Conservation (phyloP, 148 eudicot species). For the Diospyros kaki region DNA sequence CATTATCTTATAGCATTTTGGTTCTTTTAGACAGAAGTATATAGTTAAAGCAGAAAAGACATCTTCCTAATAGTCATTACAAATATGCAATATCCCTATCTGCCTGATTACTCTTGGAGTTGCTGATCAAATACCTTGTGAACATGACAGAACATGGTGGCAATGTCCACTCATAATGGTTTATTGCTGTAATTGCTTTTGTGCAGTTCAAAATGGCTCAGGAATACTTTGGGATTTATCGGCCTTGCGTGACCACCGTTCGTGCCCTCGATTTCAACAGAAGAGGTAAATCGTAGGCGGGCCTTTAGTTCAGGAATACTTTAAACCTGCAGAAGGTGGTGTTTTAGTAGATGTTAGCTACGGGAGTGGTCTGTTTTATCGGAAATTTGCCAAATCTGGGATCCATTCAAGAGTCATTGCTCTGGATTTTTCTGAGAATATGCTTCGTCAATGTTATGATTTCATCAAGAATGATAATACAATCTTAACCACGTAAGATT, state of each 20-base stretch:
- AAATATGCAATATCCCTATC: not conserved
- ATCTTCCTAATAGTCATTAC: not conserved
- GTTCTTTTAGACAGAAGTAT: not conserved
- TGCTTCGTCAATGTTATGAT: conserved; percentile 92
- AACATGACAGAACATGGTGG: not conserved
- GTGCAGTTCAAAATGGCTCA: conserved; percentile 95
- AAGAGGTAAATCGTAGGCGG: too few species aligned
- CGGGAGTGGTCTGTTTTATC: conserved; percentile 91
- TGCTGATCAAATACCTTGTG: not conserved
- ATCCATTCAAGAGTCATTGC: conserved; percentile 77
- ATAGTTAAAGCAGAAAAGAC: not conserved
- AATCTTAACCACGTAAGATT: conserved; percentile 50
- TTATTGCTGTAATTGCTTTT: conserved; percentile 4
- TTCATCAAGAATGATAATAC: conserved; percentile 70
- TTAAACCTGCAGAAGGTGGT: conserved; percentile 84
- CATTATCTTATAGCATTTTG: not conserved
- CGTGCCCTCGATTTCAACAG: too few species aligned
- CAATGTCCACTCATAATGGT: not conserved
- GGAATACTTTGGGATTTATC: too few species aligned
- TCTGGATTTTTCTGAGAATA: conserved; percentile 93
- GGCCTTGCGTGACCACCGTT: too few species aligned
- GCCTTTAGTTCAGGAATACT: too few species aligned
- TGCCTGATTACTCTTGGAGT: not conserved
- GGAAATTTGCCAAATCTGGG: conserved; percentile 81
- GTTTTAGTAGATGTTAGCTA: conserved; percentile 88